Evolutionary conservation across 2,329 filamentous ascomycete species (phyloP).

Genomic region (Cladosporium sp.): DNA sequence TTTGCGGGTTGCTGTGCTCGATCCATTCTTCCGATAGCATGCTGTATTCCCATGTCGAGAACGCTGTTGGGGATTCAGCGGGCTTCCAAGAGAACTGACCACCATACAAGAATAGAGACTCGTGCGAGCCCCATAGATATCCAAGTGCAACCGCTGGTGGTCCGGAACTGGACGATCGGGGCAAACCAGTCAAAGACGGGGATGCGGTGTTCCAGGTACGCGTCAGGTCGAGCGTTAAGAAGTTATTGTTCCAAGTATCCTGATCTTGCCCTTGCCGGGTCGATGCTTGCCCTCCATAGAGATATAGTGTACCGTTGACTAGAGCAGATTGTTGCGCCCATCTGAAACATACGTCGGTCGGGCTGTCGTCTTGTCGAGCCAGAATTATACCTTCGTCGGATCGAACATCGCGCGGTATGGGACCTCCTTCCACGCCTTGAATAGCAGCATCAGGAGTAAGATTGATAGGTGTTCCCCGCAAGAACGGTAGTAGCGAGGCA

Average conservation of each 20-base stretch:
- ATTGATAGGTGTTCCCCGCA: conserved; percentile 7
- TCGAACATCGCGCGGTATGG: conserved; percentile 19
- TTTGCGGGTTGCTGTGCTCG: conserved; percentile 57
- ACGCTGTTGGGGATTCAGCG: conserved; percentile 49
- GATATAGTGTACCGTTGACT: conserved; percentile 70
- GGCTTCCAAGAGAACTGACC: conserved; percentile 67
- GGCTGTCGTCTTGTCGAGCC: conserved; percentile 41
- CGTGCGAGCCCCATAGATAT: conserved; percentile 70
- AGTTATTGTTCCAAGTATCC: conserved; percentile 72
- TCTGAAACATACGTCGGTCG: conserved; percentile 56
- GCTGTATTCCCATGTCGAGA: conserved; percentile 67
- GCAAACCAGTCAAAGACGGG: conserved; percentile 58
- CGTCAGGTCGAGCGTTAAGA: conserved; percentile 66
- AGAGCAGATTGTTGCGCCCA: conserved; percentile 64
- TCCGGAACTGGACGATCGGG: conserved; percentile 53
- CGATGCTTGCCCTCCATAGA: conserved; percentile 67
- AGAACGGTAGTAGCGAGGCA: conserved; percentile 7
- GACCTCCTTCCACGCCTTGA: conserved; percentile 28
- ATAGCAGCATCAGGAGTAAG: conserved; percentile 18
- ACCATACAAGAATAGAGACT: conserved; percentile 67
- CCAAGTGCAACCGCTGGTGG: conserved; percentile 68
- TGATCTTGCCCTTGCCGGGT: conserved; percentile 52
- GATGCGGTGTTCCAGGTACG: conserved; percentile 65
- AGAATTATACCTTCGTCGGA: conserved; percentile 15
- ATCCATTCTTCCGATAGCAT: conserved; percentile 57